Evolutionary conservation across 352 stramenopile species (phyloP), one percentile per base, ranked within the genome.

Genomic region (Pythium brassicae): DNA sequence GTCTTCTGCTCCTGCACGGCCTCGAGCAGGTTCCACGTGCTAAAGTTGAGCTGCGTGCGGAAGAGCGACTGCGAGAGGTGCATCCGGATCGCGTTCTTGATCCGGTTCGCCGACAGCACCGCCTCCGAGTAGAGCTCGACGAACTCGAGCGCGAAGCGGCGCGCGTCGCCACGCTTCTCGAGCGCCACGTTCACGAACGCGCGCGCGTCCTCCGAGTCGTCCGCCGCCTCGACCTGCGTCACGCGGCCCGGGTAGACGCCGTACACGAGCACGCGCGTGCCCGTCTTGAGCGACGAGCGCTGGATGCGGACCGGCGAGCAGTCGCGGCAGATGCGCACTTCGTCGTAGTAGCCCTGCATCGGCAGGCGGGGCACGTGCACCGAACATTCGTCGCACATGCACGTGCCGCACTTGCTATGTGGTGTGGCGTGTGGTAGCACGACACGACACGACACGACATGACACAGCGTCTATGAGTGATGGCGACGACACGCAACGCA

Each of bases 351-450:
- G 1, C 81, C 83, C 48, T 92, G 81, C 65, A 94, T 89, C 4
- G 83, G 81, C 35, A 94, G 50, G 6, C 82, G 72, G 3, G 83
- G 76, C 14, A 86, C 81, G 50, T 89, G 86, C 40, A 89, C 76
- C 0, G 81, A 91, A 63, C 83, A 94, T 37, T 90, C 74, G n/a
- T 89, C 78, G 44, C 83, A 94, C 73, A 94, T 89, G 50, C 83
- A 92, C 15, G 77, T 92, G 14, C 83, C 81, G 49, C 83, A 94
- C 55, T 94, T 92, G 34, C 77, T 85, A 51, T 20, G n/a, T n/a
- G n/a, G n/a, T n/a, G n/a, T n/a, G n/a, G n/a, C n/a, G n/a, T n/a
- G n/a, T n/a, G n/a, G n/a, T n/a, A n/a, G n/a, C n/a, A n/a, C n/a
- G n/a, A n/a, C n/a, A n/a, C n/a, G n/a, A n/a, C n/a, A 34, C 26